A percentile compares a stretch with the other conserved stretches of the same genome.
phyloP scores from a whole-genome alignment of 2,329 filamentous ascomycete species.

The Aspergillus bombycis region DNA sequence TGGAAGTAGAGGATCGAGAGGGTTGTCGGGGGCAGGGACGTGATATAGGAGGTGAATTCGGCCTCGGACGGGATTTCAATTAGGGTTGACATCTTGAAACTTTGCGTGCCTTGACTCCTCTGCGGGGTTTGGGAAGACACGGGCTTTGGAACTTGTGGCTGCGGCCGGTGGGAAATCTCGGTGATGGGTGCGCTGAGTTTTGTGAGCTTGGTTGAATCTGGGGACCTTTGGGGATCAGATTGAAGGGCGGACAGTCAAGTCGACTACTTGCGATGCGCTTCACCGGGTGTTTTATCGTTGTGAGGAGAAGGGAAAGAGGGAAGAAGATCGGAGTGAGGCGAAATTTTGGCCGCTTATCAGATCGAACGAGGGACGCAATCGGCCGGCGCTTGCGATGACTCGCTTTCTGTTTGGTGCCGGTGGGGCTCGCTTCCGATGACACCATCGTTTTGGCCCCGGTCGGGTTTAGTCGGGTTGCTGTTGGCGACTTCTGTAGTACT shows the following conservation, averaged over 20 bases:
- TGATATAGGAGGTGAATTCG: constrained; percentile 72
- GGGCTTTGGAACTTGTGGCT: neutral
- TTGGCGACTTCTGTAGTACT: too few relatives aligned
- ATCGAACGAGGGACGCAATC: constrained; percentile 23
- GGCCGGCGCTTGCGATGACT: neutral
- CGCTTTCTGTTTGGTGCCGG: neutral
- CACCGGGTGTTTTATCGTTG: neutral
- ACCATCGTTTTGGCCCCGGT: neutral
- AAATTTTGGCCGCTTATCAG: constrained; percentile 37
- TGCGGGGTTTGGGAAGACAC: neutral
- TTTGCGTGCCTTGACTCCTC: too few relatives aligned
- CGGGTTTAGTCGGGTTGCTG: neutral
- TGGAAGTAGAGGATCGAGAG: constrained; percentile 92
- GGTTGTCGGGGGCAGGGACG: constrained; percentile 67
- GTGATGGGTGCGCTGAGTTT: neutral
- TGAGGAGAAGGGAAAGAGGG: constrained; percentile 14
- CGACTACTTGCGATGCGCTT: neutral
- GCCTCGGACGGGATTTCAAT: constrained; percentile 74
- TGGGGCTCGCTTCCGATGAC: neutral
- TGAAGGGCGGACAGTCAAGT: neutral
- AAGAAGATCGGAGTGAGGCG: constrained; percentile 23
- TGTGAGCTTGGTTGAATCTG: neutral
- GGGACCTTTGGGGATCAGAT: neutral
- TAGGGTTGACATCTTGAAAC: constrained; percentile 75
- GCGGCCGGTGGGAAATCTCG: neutral